Evolutionary conservation across 1,284 basidiomycete genomes (phyloP).

Genomic region (Thecaphora thlaspeos): DNA sequence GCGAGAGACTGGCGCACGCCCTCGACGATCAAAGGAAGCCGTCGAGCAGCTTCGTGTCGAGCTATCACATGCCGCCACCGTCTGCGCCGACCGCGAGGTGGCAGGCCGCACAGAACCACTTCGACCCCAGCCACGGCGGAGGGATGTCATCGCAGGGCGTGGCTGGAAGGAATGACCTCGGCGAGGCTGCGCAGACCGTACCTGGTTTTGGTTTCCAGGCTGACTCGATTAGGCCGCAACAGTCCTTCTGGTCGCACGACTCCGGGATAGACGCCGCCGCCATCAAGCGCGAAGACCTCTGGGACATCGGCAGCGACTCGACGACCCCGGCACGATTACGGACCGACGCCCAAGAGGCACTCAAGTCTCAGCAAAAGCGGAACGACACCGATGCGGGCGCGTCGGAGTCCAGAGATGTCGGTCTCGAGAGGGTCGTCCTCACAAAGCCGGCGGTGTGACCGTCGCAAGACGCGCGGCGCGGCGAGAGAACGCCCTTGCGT

Average conservation of each 20-base stretch:
- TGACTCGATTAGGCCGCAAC: neutral
- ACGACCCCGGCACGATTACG: too few species aligned
- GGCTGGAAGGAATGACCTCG: too few species aligned
- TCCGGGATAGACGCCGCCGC: neutral
- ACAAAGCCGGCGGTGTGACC: slow-evolving; percentile 14
- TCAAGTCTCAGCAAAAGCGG: neutral
- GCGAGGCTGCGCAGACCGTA: neutral
- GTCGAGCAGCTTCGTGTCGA: neutral
- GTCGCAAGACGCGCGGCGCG: too few species aligned
- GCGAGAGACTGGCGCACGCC: neutral
- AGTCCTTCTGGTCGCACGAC: neutral
- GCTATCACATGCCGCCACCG: neutral
- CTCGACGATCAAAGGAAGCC: neutral
- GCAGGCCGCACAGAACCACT: neutral
- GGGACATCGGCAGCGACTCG: neutral
- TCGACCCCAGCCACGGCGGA: neutral
- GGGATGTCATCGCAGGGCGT: neutral
- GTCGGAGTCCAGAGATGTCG: neutral
- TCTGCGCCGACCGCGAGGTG: neutral
- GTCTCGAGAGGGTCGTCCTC: slow-evolving; percentile 26
- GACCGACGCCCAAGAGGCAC: neutral
- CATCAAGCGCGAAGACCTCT: neutral
- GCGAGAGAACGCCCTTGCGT: too few species aligned
- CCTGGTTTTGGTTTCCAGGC: neutral
- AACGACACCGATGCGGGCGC: neutral